Base-by-base conservation (phyloP, 2,329 filamentous ascomycete species). In the Pestalotiopsis sp. region DNA sequence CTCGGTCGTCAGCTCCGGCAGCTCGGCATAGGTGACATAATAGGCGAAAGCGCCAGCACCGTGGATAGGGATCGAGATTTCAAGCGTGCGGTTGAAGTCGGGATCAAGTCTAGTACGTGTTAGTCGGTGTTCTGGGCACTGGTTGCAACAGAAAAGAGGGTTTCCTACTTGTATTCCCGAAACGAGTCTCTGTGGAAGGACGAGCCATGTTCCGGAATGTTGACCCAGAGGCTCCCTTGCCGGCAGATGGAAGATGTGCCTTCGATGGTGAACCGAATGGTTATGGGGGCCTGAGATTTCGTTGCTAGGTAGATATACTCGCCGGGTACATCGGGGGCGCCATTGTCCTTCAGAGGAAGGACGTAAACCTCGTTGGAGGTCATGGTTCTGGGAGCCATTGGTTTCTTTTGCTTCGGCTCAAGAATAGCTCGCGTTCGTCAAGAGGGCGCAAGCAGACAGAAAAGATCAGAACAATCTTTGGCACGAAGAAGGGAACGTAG, bases 211-310 rank as follows among this genome's bases (percentile, higher is more conserved):
- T 91, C 88, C 7, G 96, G 96, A 70, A 98, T 93, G 80, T 99
- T 99, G 77, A 97, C 92, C 95, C 96, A 99, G 71, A 99, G 86
- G 78, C 93, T 98, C 69, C 97, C 96, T 82, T 97, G 87, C 73
- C 94, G 90, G 81, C 95, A 98, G 84, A 99, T 96, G 71, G 95
- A 97, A 78, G 95, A 97, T 68, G 94, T 95, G 71, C 96, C 95
- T 81, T 98, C 93, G 74, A 98, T 95, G 74, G 94, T 90, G 81
- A 99, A 97, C 69, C 95, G 91, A 68, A 98, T 85, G 66, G 88
- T 88, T 76, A 98, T 91, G 57, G 92, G 92, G n/a, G 91, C 87
- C 56, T 86, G 88, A 20, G 92, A 91, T 72, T 83, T 83, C 20
- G 96, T 91, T 0, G 94, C 92, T 58, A 99, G 86, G 80, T 97